These are phyloP conservation scores for Citrus mangshanensis DNA, from an alignment of 345 rosid genomes.

Conservation along the genomic window DNA sequence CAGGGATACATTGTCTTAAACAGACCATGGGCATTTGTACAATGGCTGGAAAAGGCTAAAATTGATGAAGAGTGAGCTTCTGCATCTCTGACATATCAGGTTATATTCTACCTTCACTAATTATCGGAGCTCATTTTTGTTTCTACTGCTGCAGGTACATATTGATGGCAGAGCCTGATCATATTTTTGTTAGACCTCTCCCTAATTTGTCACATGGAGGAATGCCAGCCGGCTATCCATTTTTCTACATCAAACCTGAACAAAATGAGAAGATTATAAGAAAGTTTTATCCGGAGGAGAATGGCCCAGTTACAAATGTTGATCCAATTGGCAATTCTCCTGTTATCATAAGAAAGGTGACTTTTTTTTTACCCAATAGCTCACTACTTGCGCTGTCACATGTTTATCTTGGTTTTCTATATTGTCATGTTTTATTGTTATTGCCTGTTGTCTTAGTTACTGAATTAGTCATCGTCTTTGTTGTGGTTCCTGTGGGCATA, in stretches of 20 bases:
- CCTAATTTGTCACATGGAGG: conserved; percentile 74
- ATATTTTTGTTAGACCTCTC: conserved; percentile 72
- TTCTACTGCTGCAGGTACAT: conserved; percentile 56
- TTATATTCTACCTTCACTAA: not conserved
- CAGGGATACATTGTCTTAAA: conserved; percentile 97
- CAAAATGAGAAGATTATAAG: conserved; percentile 50
- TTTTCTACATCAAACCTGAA: conserved; percentile 82
- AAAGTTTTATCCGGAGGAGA: conserved; percentile 66
- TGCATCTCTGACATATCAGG: not conserved
- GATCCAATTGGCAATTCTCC: conserved; percentile 95
- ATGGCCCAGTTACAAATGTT: conserved; percentile 68
- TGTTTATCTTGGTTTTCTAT: not conserved
- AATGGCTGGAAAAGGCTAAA: conserved; percentile 88
- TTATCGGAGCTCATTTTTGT: not conserved
- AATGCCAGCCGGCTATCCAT: conserved; percentile 79
- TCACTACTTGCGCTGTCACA: not conserved
- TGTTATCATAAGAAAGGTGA: conserved; percentile 76
- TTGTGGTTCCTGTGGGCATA: conserved; percentile 11
- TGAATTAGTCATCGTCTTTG: not conserved
- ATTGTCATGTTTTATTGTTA: not conserved
- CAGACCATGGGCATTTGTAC: conserved; percentile 99
- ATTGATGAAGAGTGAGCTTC: conserved; percentile 86
- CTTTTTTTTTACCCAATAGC: not conserved
- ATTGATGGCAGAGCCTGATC: conserved; percentile 97
- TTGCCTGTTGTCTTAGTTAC: not conserved